These are phyloP conservation scores for Skeletonema costatum DNA, from an alignment of 108 stramenopile genomes.

Conservation along the genomic window DNA sequence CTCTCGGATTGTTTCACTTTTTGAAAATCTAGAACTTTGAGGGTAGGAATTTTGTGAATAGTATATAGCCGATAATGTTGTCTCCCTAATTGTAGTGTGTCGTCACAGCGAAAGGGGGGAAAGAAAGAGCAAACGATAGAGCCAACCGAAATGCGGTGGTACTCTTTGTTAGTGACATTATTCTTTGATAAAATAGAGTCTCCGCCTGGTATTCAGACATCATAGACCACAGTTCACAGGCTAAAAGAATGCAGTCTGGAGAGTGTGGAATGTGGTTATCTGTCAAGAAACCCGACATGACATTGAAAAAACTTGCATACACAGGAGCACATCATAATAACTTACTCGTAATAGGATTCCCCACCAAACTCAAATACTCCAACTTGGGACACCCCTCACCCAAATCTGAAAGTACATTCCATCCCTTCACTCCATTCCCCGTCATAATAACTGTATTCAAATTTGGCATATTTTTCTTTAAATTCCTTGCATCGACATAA, in stretches of 20 bases:
- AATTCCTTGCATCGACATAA: conserved; percentile 59
- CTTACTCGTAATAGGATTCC: conserved; percentile 87
- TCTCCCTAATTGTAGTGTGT: conserved; percentile 49
- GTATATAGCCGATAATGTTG: conserved; percentile 81
- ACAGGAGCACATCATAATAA: conserved; percentile 22
- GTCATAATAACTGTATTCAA: conserved; percentile 59
- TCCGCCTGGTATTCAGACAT: background rate
- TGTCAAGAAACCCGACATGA: background rate
- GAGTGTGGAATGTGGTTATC: background rate
- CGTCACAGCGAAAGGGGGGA: background rate
- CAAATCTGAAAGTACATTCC: conserved; percentile 67
- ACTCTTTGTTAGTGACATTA: conserved; percentile 39
- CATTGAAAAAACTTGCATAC: background rate
- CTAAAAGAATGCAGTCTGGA: background rate
- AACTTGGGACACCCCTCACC: conserved; percentile 73
- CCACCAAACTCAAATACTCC: conserved; percentile 66
- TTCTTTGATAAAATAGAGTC: background rate
- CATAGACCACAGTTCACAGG: conserved; percentile 21
- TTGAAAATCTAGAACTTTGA: conserved; percentile 75
- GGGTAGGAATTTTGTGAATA: conserved; percentile 70
- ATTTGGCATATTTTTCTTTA: conserved; percentile 63
- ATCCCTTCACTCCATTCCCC: conserved; percentile 65
- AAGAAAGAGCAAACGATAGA: background rate
- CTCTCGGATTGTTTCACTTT: conserved; percentile 75
- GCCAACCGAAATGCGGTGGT: conserved; percentile 21